Evolutionary conservation across 2,329 filamentous ascomycete species (phyloP).

Genomic region (Botrytis sinoallii): DNA sequence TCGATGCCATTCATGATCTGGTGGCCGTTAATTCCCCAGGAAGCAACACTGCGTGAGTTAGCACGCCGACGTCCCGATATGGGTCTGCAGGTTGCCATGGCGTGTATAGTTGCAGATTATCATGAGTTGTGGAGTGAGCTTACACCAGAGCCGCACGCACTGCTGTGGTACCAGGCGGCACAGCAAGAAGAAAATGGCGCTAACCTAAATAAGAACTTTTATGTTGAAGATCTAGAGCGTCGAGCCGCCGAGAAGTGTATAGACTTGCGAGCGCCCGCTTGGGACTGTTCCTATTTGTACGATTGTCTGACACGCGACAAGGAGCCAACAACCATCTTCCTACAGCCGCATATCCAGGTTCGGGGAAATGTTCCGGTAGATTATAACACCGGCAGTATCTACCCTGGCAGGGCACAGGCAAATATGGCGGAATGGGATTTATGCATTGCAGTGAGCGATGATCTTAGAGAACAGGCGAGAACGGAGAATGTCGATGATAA

Average conservation of each 20-base stretch:
- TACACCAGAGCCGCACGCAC: background rate
- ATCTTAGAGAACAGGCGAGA: background rate
- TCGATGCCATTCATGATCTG: too few relatives aligned
- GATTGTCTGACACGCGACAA: background rate
- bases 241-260: background rate
- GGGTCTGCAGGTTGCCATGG: background rate
- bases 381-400: background rate
- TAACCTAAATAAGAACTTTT: background rate
- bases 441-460: background rate
- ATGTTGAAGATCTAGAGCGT: background rate
- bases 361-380: background rate
- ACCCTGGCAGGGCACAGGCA: background rate
- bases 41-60: background rate
- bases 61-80: background rate
- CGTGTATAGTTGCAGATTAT: background rate
- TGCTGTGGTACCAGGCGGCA: background rate
- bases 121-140: background rate
- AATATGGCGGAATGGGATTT: background rate
- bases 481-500: background rate
- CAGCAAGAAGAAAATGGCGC: background rate
- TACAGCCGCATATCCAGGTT: background rate
- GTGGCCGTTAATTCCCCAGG: background rate
- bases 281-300: background rate
- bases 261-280: background rate
- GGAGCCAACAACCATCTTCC: background rate